These are phyloP conservation scores for Agaricus sinodeliciosus DNA, from an alignment of 768 basidiomycete species.

Conservation along the genomic window DNA sequence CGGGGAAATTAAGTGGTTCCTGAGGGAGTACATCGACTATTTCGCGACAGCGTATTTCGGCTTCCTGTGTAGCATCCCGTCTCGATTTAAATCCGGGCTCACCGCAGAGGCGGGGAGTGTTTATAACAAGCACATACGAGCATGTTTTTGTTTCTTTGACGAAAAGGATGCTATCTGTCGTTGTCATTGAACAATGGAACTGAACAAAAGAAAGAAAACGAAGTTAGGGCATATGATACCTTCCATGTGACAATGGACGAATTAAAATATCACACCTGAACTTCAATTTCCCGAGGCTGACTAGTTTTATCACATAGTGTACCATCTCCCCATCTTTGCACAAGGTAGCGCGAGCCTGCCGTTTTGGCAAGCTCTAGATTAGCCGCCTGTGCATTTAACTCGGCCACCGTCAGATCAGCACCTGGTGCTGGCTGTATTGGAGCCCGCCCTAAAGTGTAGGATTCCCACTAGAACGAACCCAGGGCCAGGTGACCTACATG, in stretches of 20 bases:
- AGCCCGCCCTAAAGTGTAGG: slow-evolving; percentile 73
- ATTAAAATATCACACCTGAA: slow-evolving; percentile 62
- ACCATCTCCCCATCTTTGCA: slow-evolving; percentile 88
- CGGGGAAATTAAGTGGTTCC: slow-evolving; percentile 30
- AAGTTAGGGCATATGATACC: slow-evolving; percentile 14
- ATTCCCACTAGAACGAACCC: slow-evolving; percentile 50
- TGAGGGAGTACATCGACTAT: slow-evolving; percentile 40
- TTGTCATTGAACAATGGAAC: slow-evolving; percentile 96
- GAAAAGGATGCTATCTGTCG: slow-evolving; percentile 83
- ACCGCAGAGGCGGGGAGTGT: slow-evolving; percentile 90
- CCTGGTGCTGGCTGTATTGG: slow-evolving; percentile 52
- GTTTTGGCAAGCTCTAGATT: slow-evolving; percentile 74
- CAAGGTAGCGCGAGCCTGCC: slow-evolving; percentile 83
- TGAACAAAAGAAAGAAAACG: slow-evolving; percentile 26
- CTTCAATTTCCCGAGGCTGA: slow-evolving; percentile 82
- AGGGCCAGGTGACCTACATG: slow-evolving; percentile 3
- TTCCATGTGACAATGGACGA: slow-evolving; percentile 12
- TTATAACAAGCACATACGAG: slow-evolving; percentile 88
- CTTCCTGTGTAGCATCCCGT: slow-evolving; percentile 57
- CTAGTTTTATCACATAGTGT: slow-evolving; percentile 92
- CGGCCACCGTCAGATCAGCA: slow-evolving; percentile 59
- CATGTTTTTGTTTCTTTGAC: slow-evolving; percentile 94
- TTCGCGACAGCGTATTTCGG: slow-evolving; percentile 74
- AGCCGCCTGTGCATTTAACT: slow-evolving; percentile 54
- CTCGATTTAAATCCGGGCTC: slow-evolving; percentile 88